These are phyloP conservation scores for Petunia axillaris DNA, from an alignment of 257 asterid genomes.

Conservation along the genomic window DNA sequence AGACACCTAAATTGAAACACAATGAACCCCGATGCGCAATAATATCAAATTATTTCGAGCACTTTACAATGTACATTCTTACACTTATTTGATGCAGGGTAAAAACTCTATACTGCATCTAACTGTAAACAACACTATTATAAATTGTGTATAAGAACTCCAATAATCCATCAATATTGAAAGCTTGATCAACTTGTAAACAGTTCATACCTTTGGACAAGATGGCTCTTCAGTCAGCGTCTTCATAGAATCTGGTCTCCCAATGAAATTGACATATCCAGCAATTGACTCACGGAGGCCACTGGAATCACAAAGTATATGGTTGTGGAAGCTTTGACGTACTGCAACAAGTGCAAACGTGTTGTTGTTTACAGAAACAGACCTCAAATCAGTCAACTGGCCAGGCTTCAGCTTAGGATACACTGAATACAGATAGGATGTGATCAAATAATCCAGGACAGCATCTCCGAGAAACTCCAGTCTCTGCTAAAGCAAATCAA, in stretches of 20 bases:
- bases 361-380: constrained; percentile 68
- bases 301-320: constrained; percentile 64
- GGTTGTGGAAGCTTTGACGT: constrained; percentile 61
- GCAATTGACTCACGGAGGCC: constrained; percentile 66
- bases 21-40: not conserved
- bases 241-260: constrained; percentile 42
- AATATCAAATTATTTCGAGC: not conserved
- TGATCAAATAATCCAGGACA: constrained; percentile 92
- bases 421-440: constrained; percentile 83
- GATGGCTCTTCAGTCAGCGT: constrained; percentile 55
- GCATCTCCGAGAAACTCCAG: constrained; percentile 99
- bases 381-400: constrained; percentile 92
- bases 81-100: not conserved
- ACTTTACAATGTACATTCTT: constrained; percentile 1
- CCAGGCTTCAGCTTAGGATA: constrained; percentile 92
- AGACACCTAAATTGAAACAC: not conserved
- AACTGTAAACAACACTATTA: constrained; percentile 3
- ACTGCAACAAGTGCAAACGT: constrained; percentile 86
- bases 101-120: not conserved
- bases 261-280: constrained; percentile 53
- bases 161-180: not conserved
- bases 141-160: constrained; percentile 19
- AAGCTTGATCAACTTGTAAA: constrained; percentile 1
- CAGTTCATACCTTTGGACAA: constrained; percentile 76
- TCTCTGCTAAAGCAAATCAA: constrained; percentile 63